These are phyloP conservation scores for Alternaria sp. DNA, from an alignment of 2,329 filamentous ascomycete genomes.

Conservation along the genomic window DNA sequence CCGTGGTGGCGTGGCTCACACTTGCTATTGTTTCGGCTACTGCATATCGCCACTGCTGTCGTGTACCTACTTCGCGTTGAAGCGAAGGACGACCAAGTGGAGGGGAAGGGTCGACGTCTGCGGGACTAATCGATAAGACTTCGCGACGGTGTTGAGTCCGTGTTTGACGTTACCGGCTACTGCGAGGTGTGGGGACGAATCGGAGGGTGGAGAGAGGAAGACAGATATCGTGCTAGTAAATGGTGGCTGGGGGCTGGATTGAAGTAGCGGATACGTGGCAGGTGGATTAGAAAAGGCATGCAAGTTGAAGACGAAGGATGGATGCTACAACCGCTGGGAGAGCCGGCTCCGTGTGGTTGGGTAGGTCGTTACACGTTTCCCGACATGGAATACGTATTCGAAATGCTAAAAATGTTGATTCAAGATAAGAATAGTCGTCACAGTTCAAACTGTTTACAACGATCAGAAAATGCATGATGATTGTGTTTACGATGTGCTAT, in stretches of 20 bases:
- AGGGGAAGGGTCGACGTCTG: background rate
- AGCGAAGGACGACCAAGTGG: background rate
- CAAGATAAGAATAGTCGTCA: background rate
- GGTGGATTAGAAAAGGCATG: background rate
- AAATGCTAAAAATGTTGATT: background rate
- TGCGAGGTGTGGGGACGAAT: background rate
- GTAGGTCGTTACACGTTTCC: background rate
- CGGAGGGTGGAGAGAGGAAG: background rate
- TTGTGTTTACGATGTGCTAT: background rate
- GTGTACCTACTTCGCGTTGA: background rate
- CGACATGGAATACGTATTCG: background rate
- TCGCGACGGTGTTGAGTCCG: background rate
- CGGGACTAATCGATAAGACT: background rate
- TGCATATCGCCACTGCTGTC: slow-evolving; percentile 4
- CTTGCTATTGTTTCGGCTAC: slow-evolving; percentile 6
- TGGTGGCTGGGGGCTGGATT: background rate
- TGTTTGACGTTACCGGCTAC: background rate
- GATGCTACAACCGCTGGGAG: background rate
- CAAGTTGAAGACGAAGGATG: background rate
- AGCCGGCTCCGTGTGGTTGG: background rate
- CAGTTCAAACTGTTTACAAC: background rate
- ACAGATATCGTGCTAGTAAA: background rate
- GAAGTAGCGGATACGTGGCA: background rate
- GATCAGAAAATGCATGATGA: background rate
- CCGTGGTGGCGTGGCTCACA: background rate